phyloP scores from a whole-genome alignment of 306 rosid genomes.

The Dalbergia cochinchinensis region DNA sequence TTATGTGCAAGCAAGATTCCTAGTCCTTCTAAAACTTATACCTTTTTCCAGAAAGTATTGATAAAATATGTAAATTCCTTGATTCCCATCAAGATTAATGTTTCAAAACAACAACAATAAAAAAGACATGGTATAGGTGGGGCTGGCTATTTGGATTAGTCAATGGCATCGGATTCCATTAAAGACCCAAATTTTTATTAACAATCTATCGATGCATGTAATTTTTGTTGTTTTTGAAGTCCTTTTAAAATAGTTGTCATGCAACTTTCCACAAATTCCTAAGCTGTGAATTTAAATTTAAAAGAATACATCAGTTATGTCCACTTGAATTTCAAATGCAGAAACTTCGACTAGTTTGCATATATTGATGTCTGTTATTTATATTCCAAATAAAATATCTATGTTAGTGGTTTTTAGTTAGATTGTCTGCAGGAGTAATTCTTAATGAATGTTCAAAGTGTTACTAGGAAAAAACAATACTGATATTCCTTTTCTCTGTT shows the following conservation, averaged over 20 bases:
- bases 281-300: slow-evolving; percentile 16
- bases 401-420: slow-evolving; percentile 17
- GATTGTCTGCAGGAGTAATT: slow-evolving; percentile 31
- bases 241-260: background rate
- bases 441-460: slow-evolving; percentile 16
- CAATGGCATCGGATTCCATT: background rate
- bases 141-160: background rate
- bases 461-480: background rate
- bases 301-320: slow-evolving; percentile 22
- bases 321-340: slow-evolving; percentile 3
- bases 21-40: background rate
- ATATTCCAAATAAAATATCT: background rate
- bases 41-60: slow-evolving; percentile 29
- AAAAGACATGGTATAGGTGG: background rate
- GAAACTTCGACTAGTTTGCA: background rate
- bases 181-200: background rate
- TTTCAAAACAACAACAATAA: background rate
- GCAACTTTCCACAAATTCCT: background rate
- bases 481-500: background rate
- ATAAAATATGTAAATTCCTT: slow-evolving; percentile 10
- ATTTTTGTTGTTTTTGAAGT: slow-evolving; percentile 30
- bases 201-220: slow-evolving; percentile 12
- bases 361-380: slow-evolving; percentile 21
- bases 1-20: slow-evolving; percentile 28
- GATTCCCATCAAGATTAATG: slow-evolving; percentile 20